Evolutionary conservation across 257 asterid genomes (phyloP), one percentile per base, ranked within the genome.

Genomic region (Salvia hispanica): DNA sequence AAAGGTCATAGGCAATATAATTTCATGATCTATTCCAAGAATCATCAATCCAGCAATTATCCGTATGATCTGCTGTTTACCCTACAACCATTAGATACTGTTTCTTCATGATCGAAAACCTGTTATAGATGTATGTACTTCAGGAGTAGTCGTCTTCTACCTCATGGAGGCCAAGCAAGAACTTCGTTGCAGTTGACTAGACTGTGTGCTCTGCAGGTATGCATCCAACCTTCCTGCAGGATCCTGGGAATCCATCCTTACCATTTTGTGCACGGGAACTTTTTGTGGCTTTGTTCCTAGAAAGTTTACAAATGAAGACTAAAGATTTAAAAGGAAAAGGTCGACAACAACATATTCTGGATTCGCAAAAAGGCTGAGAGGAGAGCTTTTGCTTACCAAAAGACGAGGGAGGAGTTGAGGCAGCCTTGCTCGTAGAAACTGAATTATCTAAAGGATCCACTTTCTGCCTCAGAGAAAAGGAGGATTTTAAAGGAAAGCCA

Each of bases 161-260:
- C 99, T 90, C 62, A 90, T 77, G 58, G 96, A 80, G 67, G 92
- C 82, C 87, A 93, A 78, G 85, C 84, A 70, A 71, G 88, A 70
- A 79, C 73, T 76, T 77, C 85, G 85, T 74, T 88, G 85, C 60
- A 62, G 70, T 65, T 81, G 83, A 82, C 65, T 74, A 69, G 85
- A 75, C 15, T 88, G 89, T 65, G 78, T 83, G 58, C 73, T 79
- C 69, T 83, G 95, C 82, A 93, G 58, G 85, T 90, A 90, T 10
- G 96, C 91, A 72, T 93, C 95, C 86, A 93, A 78, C 84, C 99
- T 84, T 81, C 99, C 99, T 15, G 95, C 95, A 79, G 99, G 99
- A 86, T 93, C 95, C 81, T 79, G 87, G 39, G 95, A 82, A 81
- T 93, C 99, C 63, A 91, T 87, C 9, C 99, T 78, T 57, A 93